These are phyloP conservation scores for Phytophthora pini DNA, from an alignment of 352 stramenopile species.

Conservation along the genomic window DNA sequence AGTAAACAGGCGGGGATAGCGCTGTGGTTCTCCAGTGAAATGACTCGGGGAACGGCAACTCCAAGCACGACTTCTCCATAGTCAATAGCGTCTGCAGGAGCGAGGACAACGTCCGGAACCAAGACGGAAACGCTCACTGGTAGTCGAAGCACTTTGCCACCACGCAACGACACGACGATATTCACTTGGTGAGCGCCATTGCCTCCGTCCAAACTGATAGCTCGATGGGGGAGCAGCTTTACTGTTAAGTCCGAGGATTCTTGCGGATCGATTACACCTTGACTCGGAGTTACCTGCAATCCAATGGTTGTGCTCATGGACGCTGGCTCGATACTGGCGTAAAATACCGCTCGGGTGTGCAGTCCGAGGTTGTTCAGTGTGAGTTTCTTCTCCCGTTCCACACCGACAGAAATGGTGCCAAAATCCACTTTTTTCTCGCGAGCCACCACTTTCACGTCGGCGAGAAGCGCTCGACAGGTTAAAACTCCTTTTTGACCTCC, in stretches of 20 bases:
- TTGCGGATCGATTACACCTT: conserved; percentile 53
- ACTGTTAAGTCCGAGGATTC: conserved; percentile 63
- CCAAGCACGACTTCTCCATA: conserved; percentile 89
- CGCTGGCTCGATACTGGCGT: conserved; percentile 64
- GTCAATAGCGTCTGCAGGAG: conserved; percentile 44
- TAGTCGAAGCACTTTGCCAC: conserved; percentile 71
- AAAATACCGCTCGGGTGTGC: conserved; percentile 48
- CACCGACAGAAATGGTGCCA: conserved; percentile 80
- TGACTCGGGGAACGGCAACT: conserved; percentile 56
- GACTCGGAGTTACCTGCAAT: conserved; percentile 47
- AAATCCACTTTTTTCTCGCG: conserved; percentile 88
- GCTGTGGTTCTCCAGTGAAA: conserved; percentile 85
- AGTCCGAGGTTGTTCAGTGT: conserved; percentile 47
- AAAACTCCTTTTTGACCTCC: conserved; percentile 58
- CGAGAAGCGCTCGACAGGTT: conserved; percentile 55
- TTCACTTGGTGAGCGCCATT: conserved; percentile 54
- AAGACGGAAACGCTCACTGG: conserved; percentile 71
- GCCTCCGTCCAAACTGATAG: conserved; percentile 52
- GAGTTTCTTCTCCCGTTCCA: conserved; percentile 65
- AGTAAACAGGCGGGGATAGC: conserved; percentile 81
- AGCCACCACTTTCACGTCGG: conserved; percentile 57
- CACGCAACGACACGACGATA: conserved; percentile 53
- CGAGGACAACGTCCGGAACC: conserved; percentile 81
- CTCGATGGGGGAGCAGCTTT: conserved; percentile 61
- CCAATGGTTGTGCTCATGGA: conserved; percentile 43